phyloP scores from a whole-genome alignment of 768 basidiomycete species.

The Termitomyces sp. region DNA sequence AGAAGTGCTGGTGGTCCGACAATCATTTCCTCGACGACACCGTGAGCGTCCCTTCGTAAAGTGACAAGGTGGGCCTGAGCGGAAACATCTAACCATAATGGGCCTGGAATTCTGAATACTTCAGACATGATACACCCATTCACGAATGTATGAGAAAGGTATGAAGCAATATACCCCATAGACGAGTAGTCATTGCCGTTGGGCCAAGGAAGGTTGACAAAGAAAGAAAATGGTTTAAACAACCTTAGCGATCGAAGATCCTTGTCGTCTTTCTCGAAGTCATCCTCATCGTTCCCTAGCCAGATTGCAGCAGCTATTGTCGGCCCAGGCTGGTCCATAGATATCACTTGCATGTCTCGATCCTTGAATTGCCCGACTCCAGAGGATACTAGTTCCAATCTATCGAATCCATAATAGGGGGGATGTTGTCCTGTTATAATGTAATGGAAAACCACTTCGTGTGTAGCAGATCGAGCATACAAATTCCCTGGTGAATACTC shows the following conservation, averaged over 20 bases:
- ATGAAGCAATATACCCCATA: background rate
- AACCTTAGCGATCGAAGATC: background rate
- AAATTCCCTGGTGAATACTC: no score
- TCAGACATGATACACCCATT: background rate
- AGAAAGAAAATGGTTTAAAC: background rate
- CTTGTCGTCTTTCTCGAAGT: background rate
- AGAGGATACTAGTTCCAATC: background rate
- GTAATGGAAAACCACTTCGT: background rate
- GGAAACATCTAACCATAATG: background rate
- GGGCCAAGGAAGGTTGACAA: background rate
- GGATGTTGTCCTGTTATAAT: background rate
- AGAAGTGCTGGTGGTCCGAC: background rate
- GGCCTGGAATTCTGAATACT: background rate
- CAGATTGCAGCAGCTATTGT: background rate
- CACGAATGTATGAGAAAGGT: background rate
- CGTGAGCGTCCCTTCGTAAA: background rate
- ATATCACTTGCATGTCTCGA: no score
- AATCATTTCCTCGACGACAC: background rate
- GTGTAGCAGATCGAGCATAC: no score
- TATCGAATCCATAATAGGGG: background rate
- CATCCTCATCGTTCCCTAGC: background rate
- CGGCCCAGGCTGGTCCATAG: no score
- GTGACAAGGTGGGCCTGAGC: background rate
- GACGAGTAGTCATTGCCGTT: background rate
- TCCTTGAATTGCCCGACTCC: no score